Evolutionary conservation across 306 rosid genomes (phyloP).

Genomic region (Vicia villosa): DNA sequence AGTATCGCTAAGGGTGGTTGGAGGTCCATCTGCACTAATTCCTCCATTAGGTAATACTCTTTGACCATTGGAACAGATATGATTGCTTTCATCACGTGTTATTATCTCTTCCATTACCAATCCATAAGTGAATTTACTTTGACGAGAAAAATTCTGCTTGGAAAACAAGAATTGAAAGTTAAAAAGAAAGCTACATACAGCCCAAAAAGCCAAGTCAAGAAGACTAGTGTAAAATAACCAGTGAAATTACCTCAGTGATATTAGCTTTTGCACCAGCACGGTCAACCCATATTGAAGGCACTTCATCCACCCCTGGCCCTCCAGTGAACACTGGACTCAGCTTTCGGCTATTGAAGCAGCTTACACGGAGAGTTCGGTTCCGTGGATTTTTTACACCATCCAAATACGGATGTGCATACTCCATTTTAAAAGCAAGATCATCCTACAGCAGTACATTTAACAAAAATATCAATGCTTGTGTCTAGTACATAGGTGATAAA

Average conservation of each 20-base stretch:
- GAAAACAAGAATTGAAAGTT: slow-evolving; percentile 29
- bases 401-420: slow-evolving; percentile 91
- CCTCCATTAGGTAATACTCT: slow-evolving; percentile 91
- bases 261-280: slow-evolving; percentile 89
- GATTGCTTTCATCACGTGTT: slow-evolving; percentile 90
- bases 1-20: slow-evolving; percentile 95
- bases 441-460: slow-evolving; percentile 57
- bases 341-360: slow-evolving; percentile 95
- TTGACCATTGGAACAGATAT: slow-evolving; percentile 82
- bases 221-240: background rate
- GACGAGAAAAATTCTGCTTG: slow-evolving; percentile 84
- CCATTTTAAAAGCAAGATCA: slow-evolving; percentile 91
- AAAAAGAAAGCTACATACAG: background rate
- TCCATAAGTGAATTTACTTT: slow-evolving; percentile 97
- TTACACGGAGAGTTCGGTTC: slow-evolving; percentile 84
- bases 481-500: slow-evolving; percentile 1
- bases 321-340: slow-evolving; percentile 98
- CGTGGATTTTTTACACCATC: slow-evolving; percentile 75
- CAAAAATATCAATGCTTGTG: background rate
- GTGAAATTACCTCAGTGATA: slow-evolving; percentile 76
- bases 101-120: slow-evolving; percentile 96
- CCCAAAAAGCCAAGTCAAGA: slow-evolving; percentile 19
- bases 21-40: slow-evolving; percentile 98
- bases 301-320: slow-evolving; percentile 97
- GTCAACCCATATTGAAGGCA: slow-evolving; percentile 98